These are phyloP conservation scores for Exobasidium rhododendri DNA, from an alignment of 1,284 basidiomycete species.

Conservation along the genomic window DNA sequence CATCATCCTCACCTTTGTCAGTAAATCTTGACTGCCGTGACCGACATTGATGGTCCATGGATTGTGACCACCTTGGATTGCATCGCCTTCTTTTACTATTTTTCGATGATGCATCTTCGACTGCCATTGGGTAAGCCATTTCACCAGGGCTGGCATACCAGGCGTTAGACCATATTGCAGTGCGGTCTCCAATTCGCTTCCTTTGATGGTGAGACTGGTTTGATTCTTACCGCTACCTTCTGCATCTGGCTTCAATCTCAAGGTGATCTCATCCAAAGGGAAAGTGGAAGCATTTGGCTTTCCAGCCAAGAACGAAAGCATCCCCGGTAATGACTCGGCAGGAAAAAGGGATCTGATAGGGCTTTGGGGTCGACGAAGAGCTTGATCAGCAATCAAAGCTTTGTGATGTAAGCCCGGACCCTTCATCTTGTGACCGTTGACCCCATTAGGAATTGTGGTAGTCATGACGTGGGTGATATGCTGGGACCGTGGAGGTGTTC, in stretches of 20 bases:
- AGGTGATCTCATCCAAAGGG: constrained; percentile 73
- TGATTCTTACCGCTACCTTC: constrained; percentile 15
- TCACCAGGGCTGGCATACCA: constrained; percentile 65
- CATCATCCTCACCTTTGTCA: constrained; percentile 69
- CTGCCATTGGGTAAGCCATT: constrained; percentile 62
- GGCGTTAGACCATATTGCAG: constrained; percentile 65
- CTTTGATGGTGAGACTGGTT: constrained; percentile 45
- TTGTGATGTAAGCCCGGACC: constrained; percentile 4
- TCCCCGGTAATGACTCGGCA: constrained; percentile 70
- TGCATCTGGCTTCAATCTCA: constrained; percentile 57
- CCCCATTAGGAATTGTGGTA: not conserved
- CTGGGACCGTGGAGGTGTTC: not conserved
- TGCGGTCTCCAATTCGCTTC: constrained; percentile 49
- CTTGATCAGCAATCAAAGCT: constrained; percentile 9
- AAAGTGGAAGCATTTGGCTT: constrained; percentile 83
- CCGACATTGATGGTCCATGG: constrained; percentile 74
- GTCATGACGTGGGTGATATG: not conserved
- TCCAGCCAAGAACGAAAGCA: constrained; percentile 71
- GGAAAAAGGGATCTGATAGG: constrained; percentile 67
- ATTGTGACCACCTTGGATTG: constrained; percentile 19
- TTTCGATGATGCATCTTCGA: constrained; percentile 69
- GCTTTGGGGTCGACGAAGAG: constrained; percentile 22
- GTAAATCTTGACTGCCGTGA: constrained; percentile 79
- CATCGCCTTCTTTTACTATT: constrained; percentile 31
- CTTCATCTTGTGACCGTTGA: not conserved